Base-by-base conservation (phyloP, 1,284 basidiomycete species). In the Violaceomyces palustris region DNA sequence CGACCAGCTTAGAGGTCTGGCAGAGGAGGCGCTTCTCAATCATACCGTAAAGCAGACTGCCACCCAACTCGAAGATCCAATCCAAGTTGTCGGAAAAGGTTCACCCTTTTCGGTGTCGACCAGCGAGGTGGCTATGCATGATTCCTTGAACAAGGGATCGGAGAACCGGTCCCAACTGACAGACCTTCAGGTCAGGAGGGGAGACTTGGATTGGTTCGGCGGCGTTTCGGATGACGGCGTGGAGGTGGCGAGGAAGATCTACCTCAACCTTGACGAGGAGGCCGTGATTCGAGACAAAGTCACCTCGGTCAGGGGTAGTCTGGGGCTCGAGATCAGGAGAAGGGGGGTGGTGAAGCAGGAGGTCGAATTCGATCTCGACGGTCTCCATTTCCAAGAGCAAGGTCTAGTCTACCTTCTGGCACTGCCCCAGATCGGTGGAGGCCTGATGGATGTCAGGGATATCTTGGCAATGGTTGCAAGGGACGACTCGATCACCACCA, bases 351-450 rank as follows among this genome's bases (percentile, higher is more conserved):
- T 61, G 18, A 48, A 39, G 32, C 42, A 53, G 26, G 21, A 32
- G 0, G 47, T 67, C 27, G 54, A 58, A 24, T 55, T 66, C 19
- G 51, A 54, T 8, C 56, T 72, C 8, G 65, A 66, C 10, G 61
- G 62, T 15, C 52, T 58, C 12, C 43, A 64, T 30, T 55, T 50
- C 18, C 35, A 53, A 4, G 40, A 35, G 15, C 55, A 50, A 11
- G 60, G 50, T n/a, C 48, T 44, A 18, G 24, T 58, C 11, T 63
- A 39, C 22, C 23, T 45, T 10, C 38, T 39, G 21, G 45, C 30
- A 14, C 14, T 46, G 23, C 35, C 32, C n/a, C 33, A 39, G 10
- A 50, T 45, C 54, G 43, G 38, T 17, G 27, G 32, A 38, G 18
- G 11, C 14, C 42, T 15, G 11, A 57, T 43, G 3, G 58, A 61